phyloP scores from a whole-genome alignment of 1,284 basidiomycete genomes.

The Cryptococcus hybrid region DNA sequence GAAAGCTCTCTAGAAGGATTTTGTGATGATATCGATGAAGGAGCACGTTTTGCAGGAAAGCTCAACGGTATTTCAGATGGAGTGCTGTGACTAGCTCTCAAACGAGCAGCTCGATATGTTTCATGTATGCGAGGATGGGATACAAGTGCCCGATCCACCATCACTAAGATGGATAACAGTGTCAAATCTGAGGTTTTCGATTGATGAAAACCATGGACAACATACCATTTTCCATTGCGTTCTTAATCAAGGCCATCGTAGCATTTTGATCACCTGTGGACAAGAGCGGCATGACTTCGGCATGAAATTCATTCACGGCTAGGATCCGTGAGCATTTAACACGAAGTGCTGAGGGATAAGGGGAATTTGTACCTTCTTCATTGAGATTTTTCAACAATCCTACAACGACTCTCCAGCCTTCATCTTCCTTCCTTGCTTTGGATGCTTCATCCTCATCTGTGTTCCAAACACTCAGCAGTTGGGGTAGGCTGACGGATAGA shows the following conservation, averaged over 20 bases:
- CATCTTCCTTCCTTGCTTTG: not conserved
- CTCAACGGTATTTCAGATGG: no score
- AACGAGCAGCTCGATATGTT: slow-evolving; percentile 13
- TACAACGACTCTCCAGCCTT: slow-evolving; percentile 6
- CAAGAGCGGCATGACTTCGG: slow-evolving; percentile 23
- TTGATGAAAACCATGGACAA: not conserved
- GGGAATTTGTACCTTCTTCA: slow-evolving; percentile 14
- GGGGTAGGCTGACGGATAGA: slow-evolving; percentile 31
- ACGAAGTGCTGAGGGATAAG: not conserved
- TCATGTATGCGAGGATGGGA: slow-evolving; percentile 24
- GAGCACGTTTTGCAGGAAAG: no score
- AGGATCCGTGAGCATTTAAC: not conserved
- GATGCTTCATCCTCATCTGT: slow-evolving; percentile 1
- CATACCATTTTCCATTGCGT: slow-evolving; percentile 28
- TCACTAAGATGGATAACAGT: slow-evolving; percentile 10
- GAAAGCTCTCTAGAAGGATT: no score
- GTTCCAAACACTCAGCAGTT: slow-evolving; percentile 37
- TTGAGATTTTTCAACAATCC: slow-evolving; percentile 14
- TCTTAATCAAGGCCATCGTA: slow-evolving; percentile 11
- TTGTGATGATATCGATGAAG: no score
- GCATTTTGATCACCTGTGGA: slow-evolving; percentile 7
- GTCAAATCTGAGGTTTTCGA: not conserved
- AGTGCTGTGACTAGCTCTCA: not conserved
- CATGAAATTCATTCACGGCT: slow-evolving; percentile 18
- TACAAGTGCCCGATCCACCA: slow-evolving; percentile 22